Percentiles rank a stretch among this genome's conserved stretches.
phyloP scores from a whole-genome alignment of 1,139 yeast genomes.

The Zygoascus sp. region DNA sequence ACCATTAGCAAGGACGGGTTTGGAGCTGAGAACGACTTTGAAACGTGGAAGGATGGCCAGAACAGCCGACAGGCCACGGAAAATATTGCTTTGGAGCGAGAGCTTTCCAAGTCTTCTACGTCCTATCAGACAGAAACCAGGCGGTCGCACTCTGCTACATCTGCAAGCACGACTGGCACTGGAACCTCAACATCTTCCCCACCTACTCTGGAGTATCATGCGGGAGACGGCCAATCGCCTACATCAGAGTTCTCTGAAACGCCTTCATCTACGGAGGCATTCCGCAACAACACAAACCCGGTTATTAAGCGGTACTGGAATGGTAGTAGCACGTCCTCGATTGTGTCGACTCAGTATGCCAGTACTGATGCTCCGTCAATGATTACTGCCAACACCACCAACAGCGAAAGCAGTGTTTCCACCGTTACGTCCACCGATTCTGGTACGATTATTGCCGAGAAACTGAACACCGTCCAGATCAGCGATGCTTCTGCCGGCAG shows the following conservation, averaged over 20 bases:
- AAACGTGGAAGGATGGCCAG: slow-evolving; percentile 1
- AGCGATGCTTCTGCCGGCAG: neutral
- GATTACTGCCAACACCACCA: slow-evolving; percentile 7
- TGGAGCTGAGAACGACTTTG: neutral
- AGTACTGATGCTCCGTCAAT: slow-evolving; percentile 8
- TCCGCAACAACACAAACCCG: neutral
- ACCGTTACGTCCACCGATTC: slow-evolving; percentile 2
- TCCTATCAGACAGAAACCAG: neutral
- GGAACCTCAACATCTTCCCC: slow-evolving; percentile 14
- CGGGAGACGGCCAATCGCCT: slow-evolving; percentile 21
- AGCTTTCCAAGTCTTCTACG: neutral
- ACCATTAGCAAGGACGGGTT: slow-evolving; percentile 4
- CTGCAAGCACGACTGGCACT: slow-evolving; percentile 9
- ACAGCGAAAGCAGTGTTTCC: slow-evolving; percentile 7
- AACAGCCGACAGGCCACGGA: slow-evolving; percentile 4
- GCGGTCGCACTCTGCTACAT: slow-evolving; percentile 7
- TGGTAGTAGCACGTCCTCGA: slow-evolving; percentile 12
- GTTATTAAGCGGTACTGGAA: slow-evolving; percentile 10
- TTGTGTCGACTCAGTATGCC: neutral
- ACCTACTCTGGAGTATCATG: slow-evolving; percentile 18
- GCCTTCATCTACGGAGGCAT: slow-evolving; percentile 9
- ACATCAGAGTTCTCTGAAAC: slow-evolving; percentile 22
- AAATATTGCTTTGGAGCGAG: slow-evolving; percentile 4
- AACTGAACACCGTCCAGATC: neutral
- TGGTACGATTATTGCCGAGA: slow-evolving; percentile 1